phyloP scores from a whole-genome alignment of 176 grass and related monocot species.

The Aegilops longissima region DNA sequence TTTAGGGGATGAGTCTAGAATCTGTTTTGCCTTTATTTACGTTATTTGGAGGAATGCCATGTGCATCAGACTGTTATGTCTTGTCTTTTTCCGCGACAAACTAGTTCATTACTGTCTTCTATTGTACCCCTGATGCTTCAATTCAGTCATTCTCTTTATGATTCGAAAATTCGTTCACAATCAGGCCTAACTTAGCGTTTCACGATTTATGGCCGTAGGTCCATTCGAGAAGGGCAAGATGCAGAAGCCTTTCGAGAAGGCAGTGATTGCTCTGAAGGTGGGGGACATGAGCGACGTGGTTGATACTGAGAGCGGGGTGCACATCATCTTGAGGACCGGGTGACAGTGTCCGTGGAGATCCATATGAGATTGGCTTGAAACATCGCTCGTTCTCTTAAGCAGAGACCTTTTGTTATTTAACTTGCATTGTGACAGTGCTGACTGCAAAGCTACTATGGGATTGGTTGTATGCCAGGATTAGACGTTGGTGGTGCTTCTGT shows the following conservation, averaged over 20 bases:
- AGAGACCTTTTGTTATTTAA: background rate
- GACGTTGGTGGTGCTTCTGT: background rate
- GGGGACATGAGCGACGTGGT: conserved; percentile 81
- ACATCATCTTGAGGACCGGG: conserved; percentile 89
- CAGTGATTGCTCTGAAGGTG: conserved; percentile 62
- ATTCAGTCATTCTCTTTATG: background rate
- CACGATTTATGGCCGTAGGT: conserved; percentile 45
- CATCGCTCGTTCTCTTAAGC: background rate
- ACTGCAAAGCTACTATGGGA: background rate
- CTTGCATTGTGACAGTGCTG: background rate
- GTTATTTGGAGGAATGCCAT: background rate
- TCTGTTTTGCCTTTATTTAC: background rate
- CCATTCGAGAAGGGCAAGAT: conserved; percentile 79
- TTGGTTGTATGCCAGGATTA: background rate
- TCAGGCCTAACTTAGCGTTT: background rate
- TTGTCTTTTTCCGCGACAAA: background rate
- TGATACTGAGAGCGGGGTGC: conserved; percentile 84
- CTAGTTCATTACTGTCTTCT: background rate
- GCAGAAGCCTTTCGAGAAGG: conserved; percentile 92
- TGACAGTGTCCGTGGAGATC: background rate
- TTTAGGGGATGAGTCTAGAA: background rate
- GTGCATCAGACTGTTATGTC: background rate
- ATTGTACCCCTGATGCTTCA: background rate
- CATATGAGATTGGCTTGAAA: background rate
- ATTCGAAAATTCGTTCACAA: background rate